Conservation (phyloP, 1,139 yeast genomes). For the Geotrichum citri-aurantii region DNA sequence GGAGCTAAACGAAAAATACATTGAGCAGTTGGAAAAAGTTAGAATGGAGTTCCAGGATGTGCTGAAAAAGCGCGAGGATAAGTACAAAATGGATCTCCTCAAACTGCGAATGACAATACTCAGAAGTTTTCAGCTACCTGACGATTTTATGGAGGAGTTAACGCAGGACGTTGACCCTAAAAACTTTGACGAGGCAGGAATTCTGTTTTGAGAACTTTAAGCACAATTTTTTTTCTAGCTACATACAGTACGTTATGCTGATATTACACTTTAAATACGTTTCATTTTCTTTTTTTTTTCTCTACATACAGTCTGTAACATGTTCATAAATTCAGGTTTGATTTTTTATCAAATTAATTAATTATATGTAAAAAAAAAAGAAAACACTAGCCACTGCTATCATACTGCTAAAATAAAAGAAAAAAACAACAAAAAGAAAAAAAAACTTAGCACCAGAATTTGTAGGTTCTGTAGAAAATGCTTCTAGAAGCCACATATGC, state of each 20-base stretch:
- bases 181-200: conserved; percentile 2
- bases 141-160: neutral
- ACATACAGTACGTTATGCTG: too few species aligned
- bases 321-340: neutral
- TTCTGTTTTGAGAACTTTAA: neutral
- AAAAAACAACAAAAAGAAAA: neutral
- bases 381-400: neutral
- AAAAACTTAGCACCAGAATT: conserved; percentile 46
- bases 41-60: neutral
- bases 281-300: neutral
- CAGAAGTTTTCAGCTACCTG: conserved; percentile 7
- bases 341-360: neutral
- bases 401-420: neutral
- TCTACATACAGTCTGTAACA: neutral
- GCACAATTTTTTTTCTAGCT: neutral
- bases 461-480: conserved; percentile 39
- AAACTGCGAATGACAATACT: conserved; percentile 4
- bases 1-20: neutral
- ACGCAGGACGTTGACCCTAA: neutral
- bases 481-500: conserved; percentile 36
- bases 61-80: neutral
- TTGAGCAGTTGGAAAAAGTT: neutral
- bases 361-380: neutral
- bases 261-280: neutral
- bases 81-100: neutral